Evolutionary conservation across 345 rosid species (phyloP), one percentile per base, ranked within the genome.

Genomic region (Cochlearia excelsa): DNA sequence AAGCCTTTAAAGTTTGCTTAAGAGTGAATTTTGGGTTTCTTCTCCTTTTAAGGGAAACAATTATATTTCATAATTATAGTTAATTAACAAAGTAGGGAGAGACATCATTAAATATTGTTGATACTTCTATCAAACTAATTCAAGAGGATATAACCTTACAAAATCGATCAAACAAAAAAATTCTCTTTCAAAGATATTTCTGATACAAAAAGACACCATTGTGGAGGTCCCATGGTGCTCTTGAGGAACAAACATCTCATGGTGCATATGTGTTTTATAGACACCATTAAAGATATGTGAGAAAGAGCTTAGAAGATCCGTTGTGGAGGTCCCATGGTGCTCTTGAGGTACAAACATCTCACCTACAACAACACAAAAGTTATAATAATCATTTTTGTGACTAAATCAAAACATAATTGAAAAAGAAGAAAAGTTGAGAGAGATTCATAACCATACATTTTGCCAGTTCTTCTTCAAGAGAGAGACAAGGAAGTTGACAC

Each of bases 401-500:
- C 23, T 16, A 16, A 16, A 16, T 16, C 23, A 34, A 34, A 34
- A 34, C 4, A 34, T 3, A 34, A 34, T 34, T 34, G 37, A 34
- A 26, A 37, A 30, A 4, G 28, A 8, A 34, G 51, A 35, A 38
- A 28, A 3, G 44, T 28, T 34, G 3, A 34, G 11, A 10, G 23
- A 16, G 23, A 8, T 1, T 11, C 3, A 37, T n/a, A 9, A 48
- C 85, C 66, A 3, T 40, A 81, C 88, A 30, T 83, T 83, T 43
- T 81, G 88, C 88, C 88, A 83, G 51, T 81, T 81, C 70, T 83
- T 83, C 78, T 83, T 81, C 77, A 83, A 62, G 40, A 79, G 67
- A 0, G 89, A 83, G 37, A 83, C 86, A 7, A 81, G 80, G 75
- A 81, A 81, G 73, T 81, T 83, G 2, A 79, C 80, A 6, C 81